A percentile compares a stretch with the other conserved stretches of the same genome.
These are phyloP conservation scores for Aciculosporium take DNA, from an alignment of 2,329 filamentous ascomycete species.

Conservation along the genomic window DNA sequence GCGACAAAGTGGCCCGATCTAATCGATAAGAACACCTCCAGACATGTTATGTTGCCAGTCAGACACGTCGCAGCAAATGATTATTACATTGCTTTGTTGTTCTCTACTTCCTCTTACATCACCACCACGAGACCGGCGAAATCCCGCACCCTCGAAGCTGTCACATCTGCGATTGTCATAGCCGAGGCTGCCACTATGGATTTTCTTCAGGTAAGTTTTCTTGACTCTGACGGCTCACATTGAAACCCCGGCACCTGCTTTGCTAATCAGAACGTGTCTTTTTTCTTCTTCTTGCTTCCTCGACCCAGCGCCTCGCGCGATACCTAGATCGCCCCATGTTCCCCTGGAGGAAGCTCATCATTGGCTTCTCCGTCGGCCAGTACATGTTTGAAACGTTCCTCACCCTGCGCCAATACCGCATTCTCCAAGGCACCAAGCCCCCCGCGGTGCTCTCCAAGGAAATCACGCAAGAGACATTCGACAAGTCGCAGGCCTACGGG, in stretches of 20 bases:
- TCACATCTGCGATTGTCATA: slow-evolving; percentile 1
- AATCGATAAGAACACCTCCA: slow-evolving; percentile 2
- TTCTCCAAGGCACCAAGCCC: slow-evolving; percentile 64
- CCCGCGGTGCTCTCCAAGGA: slow-evolving; percentile 81
- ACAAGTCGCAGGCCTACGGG: slow-evolving; percentile 92
- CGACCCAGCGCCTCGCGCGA: slow-evolving; percentile 53
- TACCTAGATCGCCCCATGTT: slow-evolving; percentile 84
- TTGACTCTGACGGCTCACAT: too few relatives aligned
- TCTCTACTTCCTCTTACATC: neutral
- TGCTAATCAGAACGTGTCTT: neutral
- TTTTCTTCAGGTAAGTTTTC: slow-evolving; percentile 31
- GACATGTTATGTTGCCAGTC: too few relatives aligned
- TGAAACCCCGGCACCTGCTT: too few relatives aligned
- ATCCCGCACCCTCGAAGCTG: slow-evolving; percentile 1
- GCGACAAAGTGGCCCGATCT: too few relatives aligned
- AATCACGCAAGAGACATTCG: slow-evolving; percentile 77
- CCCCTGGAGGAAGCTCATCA: slow-evolving; percentile 93
- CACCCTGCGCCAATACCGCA: slow-evolving; percentile 75
- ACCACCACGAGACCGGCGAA: neutral
- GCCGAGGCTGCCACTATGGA: slow-evolving; percentile 23
- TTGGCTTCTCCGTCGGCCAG: slow-evolving; percentile 86
- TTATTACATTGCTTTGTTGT: neutral
- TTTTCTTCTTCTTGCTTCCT: neutral
- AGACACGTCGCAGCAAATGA: too few relatives aligned
- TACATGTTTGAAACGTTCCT: slow-evolving; percentile 84